Evolutionary conservation across 306 rosid genomes (phyloP).

Genomic region (Fragaria vesca): DNA sequence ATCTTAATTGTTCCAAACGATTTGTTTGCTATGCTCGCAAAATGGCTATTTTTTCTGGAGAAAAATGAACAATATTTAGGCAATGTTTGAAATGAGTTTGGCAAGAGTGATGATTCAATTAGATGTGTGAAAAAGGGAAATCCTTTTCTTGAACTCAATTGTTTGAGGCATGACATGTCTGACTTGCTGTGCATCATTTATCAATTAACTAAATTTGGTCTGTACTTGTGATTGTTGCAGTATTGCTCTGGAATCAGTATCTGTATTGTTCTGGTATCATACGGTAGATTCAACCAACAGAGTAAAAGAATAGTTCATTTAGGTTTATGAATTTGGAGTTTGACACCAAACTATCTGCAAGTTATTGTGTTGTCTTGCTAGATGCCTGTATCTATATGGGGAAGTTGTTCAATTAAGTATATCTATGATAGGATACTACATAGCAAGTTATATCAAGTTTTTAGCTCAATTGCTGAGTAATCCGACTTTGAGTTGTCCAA

Average conservation of each 20-base stretch:
- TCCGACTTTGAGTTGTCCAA: neutral
- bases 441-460: neutral
- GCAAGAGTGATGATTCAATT: slow-evolving; percentile 69
- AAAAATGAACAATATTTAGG: too few relatives aligned
- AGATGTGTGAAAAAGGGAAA: slow-evolving; percentile 53
- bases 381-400: neutral
- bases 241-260: neutral
- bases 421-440: too few relatives aligned
- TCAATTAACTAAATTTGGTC: neutral
- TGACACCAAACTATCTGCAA: too few relatives aligned
- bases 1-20: too few relatives aligned
- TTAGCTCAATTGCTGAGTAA: neutral
- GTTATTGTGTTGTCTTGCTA: neutral
- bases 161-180: slow-evolving; percentile 62
- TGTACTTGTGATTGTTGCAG: neutral
- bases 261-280: neutral
- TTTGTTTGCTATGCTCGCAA: neutral
- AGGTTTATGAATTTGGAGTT: neutral
- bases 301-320: neutral
- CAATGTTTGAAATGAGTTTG: neutral
- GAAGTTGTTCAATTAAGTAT: neutral
- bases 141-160: slow-evolving; percentile 47
- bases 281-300: neutral
- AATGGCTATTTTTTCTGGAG: too few relatives aligned
- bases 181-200: slow-evolving; percentile 28